phyloP scores from a whole-genome alignment of 2,329 filamentous ascomycete genomes.

The Fusarium verrucosum region DNA sequence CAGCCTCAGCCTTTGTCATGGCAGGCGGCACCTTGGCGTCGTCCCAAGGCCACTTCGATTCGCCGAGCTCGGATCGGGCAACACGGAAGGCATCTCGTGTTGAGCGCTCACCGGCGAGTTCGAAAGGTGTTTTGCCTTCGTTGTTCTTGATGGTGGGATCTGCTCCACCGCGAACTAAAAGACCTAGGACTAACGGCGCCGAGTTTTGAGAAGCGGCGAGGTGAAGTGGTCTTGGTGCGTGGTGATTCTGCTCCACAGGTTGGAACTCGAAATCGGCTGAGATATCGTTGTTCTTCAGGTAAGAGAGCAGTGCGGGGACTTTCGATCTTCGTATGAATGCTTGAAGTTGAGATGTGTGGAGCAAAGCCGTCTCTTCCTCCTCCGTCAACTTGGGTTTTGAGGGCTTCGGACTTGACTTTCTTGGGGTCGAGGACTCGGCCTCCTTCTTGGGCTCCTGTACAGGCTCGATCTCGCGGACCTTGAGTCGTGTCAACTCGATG shows the following conservation, averaged over 20 bases:
- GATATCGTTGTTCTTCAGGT: slow-evolving; percentile 80
- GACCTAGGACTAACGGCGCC: slow-evolving; percentile 76
- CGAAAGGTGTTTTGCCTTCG: slow-evolving; percentile 87
- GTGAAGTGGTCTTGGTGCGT: slow-evolving; percentile 85
- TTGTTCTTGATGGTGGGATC: slow-evolving; percentile 75
- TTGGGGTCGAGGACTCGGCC: slow-evolving; percentile 47
- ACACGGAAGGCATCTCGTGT: slow-evolving; percentile 93
- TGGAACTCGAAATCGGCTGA: slow-evolving; percentile 78
- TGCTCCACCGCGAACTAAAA: slow-evolving; percentile 78
- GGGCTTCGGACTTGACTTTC: slow-evolving; percentile 58
- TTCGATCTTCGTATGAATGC: slow-evolving; percentile 90
- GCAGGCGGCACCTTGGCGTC: slow-evolving; percentile 75
- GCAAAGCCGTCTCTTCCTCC: slow-evolving; percentile 80
- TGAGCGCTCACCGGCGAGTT: slow-evolving; percentile 83
- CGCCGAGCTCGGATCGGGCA: slow-evolving; percentile 82
- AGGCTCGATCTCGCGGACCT: slow-evolving; percentile 81
- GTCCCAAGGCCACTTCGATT: slow-evolving; percentile 81
- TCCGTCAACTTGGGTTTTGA: slow-evolving; percentile 74
- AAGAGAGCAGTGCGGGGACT: slow-evolving; percentile 84
- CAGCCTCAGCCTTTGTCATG: slow-evolving; percentile 76
- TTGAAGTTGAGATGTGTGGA: slow-evolving; percentile 91
- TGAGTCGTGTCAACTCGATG: slow-evolving; percentile 90
- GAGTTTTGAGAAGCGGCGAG: slow-evolving; percentile 85
- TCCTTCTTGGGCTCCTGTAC: slow-evolving; percentile 61
- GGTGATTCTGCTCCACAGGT: slow-evolving; percentile 76